These are phyloP conservation scores for Guadua angustifolia DNA, from an alignment of 176 grass and related monocot species.

Conservation along the genomic window DNA sequence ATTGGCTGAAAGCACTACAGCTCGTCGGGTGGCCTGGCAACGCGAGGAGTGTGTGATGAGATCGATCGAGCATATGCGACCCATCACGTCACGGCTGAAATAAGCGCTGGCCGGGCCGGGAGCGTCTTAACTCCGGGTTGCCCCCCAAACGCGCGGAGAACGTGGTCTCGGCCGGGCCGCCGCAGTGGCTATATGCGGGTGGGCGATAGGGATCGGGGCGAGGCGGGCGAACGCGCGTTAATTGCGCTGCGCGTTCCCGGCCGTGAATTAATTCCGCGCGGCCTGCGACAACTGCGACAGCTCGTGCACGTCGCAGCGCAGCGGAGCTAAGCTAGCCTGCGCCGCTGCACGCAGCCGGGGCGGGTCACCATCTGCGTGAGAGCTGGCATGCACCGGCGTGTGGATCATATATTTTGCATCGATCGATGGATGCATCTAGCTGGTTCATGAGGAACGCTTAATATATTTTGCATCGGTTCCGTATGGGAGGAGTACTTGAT, in stretches of 20 bases:
- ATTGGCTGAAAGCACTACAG: background rate
- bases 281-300: background rate
- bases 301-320: conserved; percentile 11
- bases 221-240: no score
- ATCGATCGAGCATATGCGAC: background rate
- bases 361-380: background rate
- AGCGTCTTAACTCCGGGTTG: conserved; percentile 19
- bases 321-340: background rate
- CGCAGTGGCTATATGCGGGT: conserved; percentile 31
- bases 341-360: background rate
- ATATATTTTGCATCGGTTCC: background rate
- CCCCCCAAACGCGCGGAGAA: conserved; percentile 41
- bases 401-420: no score
- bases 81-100: background rate
- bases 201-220: background rate
- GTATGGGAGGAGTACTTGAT: no score
- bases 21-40: background rate
- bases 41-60: background rate
- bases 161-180: conserved; percentile 29
- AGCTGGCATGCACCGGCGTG: background rate
- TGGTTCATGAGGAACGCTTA: background rate
- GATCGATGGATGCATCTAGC: background rate
- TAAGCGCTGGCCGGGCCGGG: background rate
- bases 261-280: background rate
- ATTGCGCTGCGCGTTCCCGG: background rate